Conservation (phyloP, 2,329 filamentous ascomycete species). For the Botrytis pseudocinerea region DNA sequence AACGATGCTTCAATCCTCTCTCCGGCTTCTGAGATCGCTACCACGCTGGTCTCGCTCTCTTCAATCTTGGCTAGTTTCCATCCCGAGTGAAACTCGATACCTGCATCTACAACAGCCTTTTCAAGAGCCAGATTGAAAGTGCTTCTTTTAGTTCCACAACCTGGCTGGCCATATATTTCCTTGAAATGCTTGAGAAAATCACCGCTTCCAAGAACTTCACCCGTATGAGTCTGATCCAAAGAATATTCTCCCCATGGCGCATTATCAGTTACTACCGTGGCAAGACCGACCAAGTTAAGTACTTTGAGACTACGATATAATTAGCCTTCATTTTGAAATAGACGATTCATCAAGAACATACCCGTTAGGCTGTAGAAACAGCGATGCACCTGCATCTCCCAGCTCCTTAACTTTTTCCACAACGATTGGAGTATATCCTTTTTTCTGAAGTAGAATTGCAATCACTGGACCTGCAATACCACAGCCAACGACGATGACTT, state of each 20-base stretch:
- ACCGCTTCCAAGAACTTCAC: slow-evolving; percentile 15
- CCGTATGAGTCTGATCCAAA: slow-evolving; percentile 2
- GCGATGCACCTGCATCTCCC: slow-evolving; percentile 21
- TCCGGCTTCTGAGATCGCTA: slow-evolving; percentile 19
- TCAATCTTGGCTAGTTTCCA: slow-evolving; percentile 24
- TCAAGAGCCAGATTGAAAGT: slow-evolving; percentile 20
- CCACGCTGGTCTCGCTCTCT: slow-evolving; percentile 13
- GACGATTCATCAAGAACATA: not conserved
- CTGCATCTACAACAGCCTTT: not conserved
- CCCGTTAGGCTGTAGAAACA: slow-evolving; percentile 24
- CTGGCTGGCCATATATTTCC: slow-evolving; percentile 24
- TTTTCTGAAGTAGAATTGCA: slow-evolving; percentile 25
- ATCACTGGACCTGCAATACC: slow-evolving; percentile 27
- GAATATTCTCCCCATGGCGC: not conserved
- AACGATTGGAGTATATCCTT: slow-evolving; percentile 26
- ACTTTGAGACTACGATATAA: slow-evolving; percentile 21
- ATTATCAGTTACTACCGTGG: not conserved
- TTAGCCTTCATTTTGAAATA: not conserved
- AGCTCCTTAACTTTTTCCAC: slow-evolving; percentile 24
- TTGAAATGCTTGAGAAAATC: not conserved
- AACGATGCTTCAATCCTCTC: slow-evolving; percentile 21
- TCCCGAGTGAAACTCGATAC: slow-evolving; percentile 18
- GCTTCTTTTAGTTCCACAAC: slow-evolving; percentile 22
- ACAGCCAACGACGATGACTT: slow-evolving; percentile 25
- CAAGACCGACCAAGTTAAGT: slow-evolving; percentile 6